phyloP scores from a whole-genome alignment of 208 protist genomes.

The Herpetomonas samuelpessoai region DNA sequence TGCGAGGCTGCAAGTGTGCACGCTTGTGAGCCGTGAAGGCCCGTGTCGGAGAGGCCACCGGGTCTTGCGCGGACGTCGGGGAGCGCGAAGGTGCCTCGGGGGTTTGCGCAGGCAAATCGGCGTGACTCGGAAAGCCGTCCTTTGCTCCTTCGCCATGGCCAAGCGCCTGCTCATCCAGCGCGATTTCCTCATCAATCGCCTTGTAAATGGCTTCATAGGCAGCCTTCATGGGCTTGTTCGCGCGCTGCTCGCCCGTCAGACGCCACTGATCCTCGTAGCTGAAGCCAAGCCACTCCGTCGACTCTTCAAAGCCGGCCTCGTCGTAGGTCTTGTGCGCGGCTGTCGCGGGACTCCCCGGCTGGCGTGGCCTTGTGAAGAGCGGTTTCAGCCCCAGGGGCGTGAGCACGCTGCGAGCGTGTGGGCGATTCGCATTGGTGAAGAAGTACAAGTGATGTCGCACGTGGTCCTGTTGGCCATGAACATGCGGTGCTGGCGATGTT shows the following conservation, averaged over 20 bases:
- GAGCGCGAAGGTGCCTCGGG: not conserved
- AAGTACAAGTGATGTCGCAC: slow-evolving; percentile 55
- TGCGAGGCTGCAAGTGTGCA: slow-evolving; percentile 17
- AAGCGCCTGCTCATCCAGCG: slow-evolving; percentile 10
- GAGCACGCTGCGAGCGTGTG: slow-evolving; percentile 50
- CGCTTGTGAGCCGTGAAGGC: slow-evolving; percentile 10
- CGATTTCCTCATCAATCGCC: slow-evolving; percentile 32
- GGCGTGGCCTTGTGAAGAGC: slow-evolving; percentile 33
- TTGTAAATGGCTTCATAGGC: slow-evolving; percentile 57
- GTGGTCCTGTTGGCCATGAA: not conserved
- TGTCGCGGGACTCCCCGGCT: slow-evolving; percentile 17
- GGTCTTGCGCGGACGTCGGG: not conserved
- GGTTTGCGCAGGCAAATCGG: not conserved
- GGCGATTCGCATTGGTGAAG: slow-evolving; percentile 66
- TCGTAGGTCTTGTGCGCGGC: slow-evolving; percentile 29
- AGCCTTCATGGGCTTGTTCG: slow-evolving; percentile 62
- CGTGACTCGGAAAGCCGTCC: not conserved
- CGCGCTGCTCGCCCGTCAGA: slow-evolving; percentile 41
- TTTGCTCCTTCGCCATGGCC: no score
- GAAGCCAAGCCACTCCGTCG: slow-evolving; percentile 48
- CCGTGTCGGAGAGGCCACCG: slow-evolving; percentile 1
- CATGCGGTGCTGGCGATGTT: not conserved
- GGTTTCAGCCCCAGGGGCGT: slow-evolving; percentile 41
- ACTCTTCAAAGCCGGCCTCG: slow-evolving; percentile 24
- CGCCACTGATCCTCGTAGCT: slow-evolving; percentile 80